phyloP scores from a whole-genome alignment of 116 monocot genomes.

The Cymodocea nodosa region DNA sequence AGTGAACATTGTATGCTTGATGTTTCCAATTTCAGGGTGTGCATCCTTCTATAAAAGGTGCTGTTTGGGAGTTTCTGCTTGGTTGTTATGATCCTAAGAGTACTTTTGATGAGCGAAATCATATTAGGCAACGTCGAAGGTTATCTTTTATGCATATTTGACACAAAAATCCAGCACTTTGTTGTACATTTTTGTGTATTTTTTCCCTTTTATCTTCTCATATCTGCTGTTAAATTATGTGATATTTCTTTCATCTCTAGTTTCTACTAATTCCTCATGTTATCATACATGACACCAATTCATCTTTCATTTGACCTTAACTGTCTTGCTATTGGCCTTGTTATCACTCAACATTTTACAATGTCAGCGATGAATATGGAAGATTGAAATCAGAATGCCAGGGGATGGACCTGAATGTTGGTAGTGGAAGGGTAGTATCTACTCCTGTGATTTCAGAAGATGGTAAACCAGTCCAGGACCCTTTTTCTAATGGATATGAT shows the following conservation, averaged over 20 bases:
- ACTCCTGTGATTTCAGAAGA: constrained; percentile 61
- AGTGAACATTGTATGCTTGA: too few relatives aligned
- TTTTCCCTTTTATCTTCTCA: not conserved
- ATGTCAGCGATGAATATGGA: constrained; percentile 54
- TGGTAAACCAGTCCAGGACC: constrained; percentile 46
- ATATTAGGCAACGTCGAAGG: constrained; percentile 61
- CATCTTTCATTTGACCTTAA: not conserved
- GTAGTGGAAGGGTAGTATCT: constrained; percentile 66
- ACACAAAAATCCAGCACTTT: not conserved
- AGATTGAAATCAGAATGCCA: constrained; percentile 58
- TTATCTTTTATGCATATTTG: not conserved
- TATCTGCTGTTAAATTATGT: too few relatives aligned
- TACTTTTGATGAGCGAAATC: constrained; percentile 51
- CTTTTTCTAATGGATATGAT: constrained; percentile 17
- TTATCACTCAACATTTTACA: not conserved
- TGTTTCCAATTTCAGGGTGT: constrained; percentile 38
- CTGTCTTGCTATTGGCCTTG: not conserved
- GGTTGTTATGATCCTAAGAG: constrained; percentile 90
- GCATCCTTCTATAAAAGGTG: constrained; percentile 82
- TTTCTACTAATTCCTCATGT: too few relatives aligned
- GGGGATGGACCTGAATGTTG: constrained; percentile 56
- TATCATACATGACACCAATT: too few relatives aligned
- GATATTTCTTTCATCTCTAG: too few relatives aligned
- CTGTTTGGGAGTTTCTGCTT: constrained; percentile 91
- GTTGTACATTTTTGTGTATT: too few relatives aligned